Percentiles rank a stretch among this genome's conserved stretches.
Evolutionary conservation across 108 stramenopile genomes (phyloP).

Genomic region (Fragilaria radians): DNA sequence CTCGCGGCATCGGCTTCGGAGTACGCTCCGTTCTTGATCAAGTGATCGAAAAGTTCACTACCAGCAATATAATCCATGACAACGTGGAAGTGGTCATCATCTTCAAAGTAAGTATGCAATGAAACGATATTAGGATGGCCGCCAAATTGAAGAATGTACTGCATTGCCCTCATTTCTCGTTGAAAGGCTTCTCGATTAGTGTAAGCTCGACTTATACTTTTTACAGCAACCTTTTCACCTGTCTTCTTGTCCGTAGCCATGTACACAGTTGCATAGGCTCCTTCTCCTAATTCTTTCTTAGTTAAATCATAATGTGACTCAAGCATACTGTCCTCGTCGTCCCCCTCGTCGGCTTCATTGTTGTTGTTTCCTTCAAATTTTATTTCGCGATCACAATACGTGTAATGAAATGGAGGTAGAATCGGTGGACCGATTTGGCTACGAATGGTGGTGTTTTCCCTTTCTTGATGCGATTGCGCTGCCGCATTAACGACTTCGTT

Average conservation of each 20-base stretch:
- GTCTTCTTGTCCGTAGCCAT: constrained; percentile 35
- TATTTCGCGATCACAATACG: too few species aligned
- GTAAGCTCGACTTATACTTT: constrained; percentile 61
- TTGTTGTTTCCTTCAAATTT: too few species aligned
- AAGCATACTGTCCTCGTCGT: background rate
- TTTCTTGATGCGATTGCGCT: too few species aligned
- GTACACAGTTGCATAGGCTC: constrained; percentile 66
- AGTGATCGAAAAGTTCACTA: constrained; percentile 84
- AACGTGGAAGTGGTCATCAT: constrained; percentile 55
- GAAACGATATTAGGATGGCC: constrained; percentile 80
- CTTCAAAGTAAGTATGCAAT: constrained; percentile 66
- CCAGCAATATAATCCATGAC: constrained; percentile 75
- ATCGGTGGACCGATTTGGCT: too few species aligned
- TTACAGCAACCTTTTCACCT: constrained; percentile 54
- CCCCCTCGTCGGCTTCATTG: too few species aligned
- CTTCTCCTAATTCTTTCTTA: constrained; percentile 24
- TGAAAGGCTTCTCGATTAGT: constrained; percentile 53
- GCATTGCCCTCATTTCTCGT: constrained; percentile 64
- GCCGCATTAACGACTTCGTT: too few species aligned
- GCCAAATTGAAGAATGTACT: constrained; percentile 47
- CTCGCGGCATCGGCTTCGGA: constrained; percentile 73
- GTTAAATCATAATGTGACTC: background rate
- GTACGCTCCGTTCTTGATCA: constrained; percentile 78
- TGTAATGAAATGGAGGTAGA: too few species aligned
- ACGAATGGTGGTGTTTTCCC: too few species aligned